Conservation (phyloP, 2,329 filamentous ascomycete species). For the Fusarium vanettenii region DNA sequence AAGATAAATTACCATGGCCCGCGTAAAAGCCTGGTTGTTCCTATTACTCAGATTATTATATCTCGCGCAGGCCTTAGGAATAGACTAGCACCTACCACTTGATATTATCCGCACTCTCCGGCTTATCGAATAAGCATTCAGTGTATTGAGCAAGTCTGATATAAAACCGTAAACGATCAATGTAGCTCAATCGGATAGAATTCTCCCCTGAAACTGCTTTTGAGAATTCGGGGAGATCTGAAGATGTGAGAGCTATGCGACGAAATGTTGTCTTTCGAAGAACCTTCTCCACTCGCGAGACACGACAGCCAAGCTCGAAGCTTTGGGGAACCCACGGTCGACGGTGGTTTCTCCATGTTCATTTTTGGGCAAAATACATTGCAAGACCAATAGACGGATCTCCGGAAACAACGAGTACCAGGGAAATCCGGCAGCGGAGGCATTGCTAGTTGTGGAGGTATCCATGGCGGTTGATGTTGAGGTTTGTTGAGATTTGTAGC, state of each 20-base stretch:
- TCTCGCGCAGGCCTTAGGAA: background rate
- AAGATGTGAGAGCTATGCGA: background rate
- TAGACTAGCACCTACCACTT: background rate
- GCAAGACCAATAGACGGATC: constrained; percentile 12
- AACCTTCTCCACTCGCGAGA: constrained; percentile 26
- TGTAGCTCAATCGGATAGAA: constrained; percentile 3
- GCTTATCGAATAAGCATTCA: background rate
- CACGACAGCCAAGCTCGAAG: constrained; percentile 8
- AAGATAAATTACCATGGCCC: constrained; percentile 5
- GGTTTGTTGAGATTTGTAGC: background rate
- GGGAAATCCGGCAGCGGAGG: background rate
- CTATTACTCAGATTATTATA: constrained; percentile 2
- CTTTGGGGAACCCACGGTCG: background rate
- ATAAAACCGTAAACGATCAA: constrained; percentile 3
- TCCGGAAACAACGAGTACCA: constrained; percentile 11
- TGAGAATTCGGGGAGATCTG: constrained; percentile 4
- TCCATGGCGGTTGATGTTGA: constrained; percentile 3
- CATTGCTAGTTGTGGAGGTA: background rate
- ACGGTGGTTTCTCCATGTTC: background rate
- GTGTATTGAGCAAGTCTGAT: constrained; percentile 11
- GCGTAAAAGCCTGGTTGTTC: constrained; percentile 25
- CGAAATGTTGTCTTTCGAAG: constrained; percentile 19
- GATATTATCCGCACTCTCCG: background rate
- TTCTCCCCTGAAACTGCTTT: background rate
- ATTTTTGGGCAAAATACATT: background rate